Evolutionary conservation across 768 basidiomycete species (phyloP).

Genomic region (Amylocystis lapponica): DNA sequence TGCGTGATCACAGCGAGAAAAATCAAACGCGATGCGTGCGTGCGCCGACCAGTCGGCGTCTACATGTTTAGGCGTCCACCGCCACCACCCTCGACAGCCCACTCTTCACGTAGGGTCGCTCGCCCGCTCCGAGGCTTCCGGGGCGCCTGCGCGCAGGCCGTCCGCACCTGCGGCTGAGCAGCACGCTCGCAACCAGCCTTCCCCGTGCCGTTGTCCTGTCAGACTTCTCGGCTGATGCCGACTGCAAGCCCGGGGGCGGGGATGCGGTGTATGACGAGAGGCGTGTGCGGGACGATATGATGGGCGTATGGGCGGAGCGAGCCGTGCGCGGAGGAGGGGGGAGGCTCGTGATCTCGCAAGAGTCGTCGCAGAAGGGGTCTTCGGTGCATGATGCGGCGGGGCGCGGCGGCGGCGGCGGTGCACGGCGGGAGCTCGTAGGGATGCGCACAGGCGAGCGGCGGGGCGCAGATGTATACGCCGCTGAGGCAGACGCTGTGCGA

Average conservation of each 20-base stretch:
- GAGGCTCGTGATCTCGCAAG: neutral
- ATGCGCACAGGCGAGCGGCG: constrained; percentile 8
- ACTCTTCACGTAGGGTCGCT: constrained; percentile 46
- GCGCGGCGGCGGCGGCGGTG: constrained; percentile 14
- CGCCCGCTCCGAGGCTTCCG: constrained; percentile 19
- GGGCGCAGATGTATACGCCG: constrained; percentile 9
- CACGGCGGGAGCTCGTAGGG: constrained; percentile 12
- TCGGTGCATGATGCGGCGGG: constrained; percentile 6
- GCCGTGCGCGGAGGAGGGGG: neutral
- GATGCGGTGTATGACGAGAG: constrained; percentile 2
- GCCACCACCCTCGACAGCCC: constrained; percentile 46
- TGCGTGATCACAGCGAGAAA: too few relatives aligned
- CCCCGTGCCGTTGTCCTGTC: constrained; percentile 22
- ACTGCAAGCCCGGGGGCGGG: constrained; percentile 5
- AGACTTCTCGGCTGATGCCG: neutral
- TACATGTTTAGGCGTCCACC: constrained; percentile 31
- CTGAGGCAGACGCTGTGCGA: constrained; percentile 4
- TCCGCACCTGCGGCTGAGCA: constrained; percentile 53
- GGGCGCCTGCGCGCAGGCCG: constrained; percentile 43
- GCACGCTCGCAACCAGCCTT: constrained; percentile 51
- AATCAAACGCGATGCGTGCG: too few relatives aligned
- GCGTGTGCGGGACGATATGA: constrained; percentile 8
- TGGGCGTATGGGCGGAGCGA: constrained; percentile 2
- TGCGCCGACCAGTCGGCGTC: too few relatives aligned
- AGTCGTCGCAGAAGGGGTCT: constrained; percentile 16